phyloP scores from a whole-genome alignment of 805 yeast genomes.

The Barnettozyma pratensis region DNA sequence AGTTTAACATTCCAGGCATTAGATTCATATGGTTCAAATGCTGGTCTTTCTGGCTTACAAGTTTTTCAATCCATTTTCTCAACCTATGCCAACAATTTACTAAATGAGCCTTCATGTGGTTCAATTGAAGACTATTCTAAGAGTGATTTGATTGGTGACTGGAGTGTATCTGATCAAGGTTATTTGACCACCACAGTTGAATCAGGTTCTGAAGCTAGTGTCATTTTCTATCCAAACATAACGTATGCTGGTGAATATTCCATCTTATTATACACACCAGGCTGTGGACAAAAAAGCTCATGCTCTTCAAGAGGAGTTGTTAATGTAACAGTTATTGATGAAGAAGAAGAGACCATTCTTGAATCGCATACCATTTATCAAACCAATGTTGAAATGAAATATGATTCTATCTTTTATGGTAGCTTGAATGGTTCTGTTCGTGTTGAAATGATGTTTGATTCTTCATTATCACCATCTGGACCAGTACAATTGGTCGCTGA shows the following conservation, averaged over 20 bases:
- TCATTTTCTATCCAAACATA: conserved; percentile 62
- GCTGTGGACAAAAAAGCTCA: conserved; percentile 64
- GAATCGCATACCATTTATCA: conserved; percentile 56
- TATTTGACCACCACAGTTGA: conserved; percentile 30
- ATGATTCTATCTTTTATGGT: conserved; percentile 74
- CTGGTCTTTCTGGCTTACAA: conserved; percentile 69
- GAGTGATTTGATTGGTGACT: conserved; percentile 26
- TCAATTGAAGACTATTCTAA: conserved; percentile 17
- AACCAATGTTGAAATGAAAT: conserved; percentile 74
- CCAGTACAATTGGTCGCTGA: conserved; percentile 66
- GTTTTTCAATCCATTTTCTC: conserved; percentile 50
- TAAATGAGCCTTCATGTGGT: conserved; percentile 64
- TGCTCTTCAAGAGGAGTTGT: conserved; percentile 73
- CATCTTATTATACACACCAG: conserved; percentile 77
- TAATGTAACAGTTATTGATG: conserved; percentile 61
- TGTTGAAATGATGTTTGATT: conserved; percentile 36
- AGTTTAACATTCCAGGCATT: conserved; percentile 59
- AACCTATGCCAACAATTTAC: conserved; percentile 69
- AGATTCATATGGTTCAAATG: conserved; percentile 63
- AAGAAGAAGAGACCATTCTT: conserved; percentile 32
- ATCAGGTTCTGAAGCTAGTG: conserved; percentile 32
- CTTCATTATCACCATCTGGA: conserved; percentile 26
- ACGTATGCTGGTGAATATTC: conserved; percentile 71
- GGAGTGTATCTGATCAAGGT: conserved; percentile 29
- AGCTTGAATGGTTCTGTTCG: conserved; percentile 46